phyloP scores from a whole-genome alignment of 371 early-diverging fungal genomes.

The Fennellomyces sp. region DNA sequence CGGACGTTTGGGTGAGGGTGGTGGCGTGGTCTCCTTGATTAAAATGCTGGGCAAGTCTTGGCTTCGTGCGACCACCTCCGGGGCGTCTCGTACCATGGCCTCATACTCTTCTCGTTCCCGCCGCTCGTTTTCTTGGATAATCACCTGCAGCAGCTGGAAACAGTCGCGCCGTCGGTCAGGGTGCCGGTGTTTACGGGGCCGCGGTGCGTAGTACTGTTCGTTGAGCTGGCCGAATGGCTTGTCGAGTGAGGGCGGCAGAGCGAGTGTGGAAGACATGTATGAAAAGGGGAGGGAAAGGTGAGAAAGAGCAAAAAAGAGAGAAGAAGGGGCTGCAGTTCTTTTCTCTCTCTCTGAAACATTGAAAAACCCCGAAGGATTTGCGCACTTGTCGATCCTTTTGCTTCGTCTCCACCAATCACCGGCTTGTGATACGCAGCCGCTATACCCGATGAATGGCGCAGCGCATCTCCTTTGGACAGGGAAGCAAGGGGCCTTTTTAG shows the following conservation, averaged over 20 bases:
- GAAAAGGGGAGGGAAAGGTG: background rate
- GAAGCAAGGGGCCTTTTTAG: no score
- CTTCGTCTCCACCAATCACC: background rate
- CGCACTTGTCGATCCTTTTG: background rate
- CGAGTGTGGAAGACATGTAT: background rate
- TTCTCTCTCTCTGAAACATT: slow-evolving; percentile 1
- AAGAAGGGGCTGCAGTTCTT: background rate
- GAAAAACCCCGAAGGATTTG: background rate
- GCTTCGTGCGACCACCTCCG: slow-evolving; percentile 14
- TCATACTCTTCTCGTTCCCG: slow-evolving; percentile 34
- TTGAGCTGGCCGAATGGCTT: no score
- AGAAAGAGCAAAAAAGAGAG: background rate
- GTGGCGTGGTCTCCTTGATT: slow-evolving; percentile 18
- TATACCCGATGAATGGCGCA: background rate
- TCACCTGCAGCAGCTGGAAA: slow-evolving; percentile 35
- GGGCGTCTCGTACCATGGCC: slow-evolving; percentile 29
- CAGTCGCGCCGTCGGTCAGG: slow-evolving; percentile 41
- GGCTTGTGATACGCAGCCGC: background rate
- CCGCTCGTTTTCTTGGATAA: slow-evolving; percentile 41
- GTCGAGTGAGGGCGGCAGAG: background rate
- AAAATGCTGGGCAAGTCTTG: slow-evolving; percentile 20
- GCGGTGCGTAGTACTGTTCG: background rate
- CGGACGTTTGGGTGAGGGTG: slow-evolving; percentile 19
- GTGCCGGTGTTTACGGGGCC: slow-evolving; percentile 8
- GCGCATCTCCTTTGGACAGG: background rate